Conservation (phyloP, 306 rosid species). For the Mucuna pruriens region DNA sequence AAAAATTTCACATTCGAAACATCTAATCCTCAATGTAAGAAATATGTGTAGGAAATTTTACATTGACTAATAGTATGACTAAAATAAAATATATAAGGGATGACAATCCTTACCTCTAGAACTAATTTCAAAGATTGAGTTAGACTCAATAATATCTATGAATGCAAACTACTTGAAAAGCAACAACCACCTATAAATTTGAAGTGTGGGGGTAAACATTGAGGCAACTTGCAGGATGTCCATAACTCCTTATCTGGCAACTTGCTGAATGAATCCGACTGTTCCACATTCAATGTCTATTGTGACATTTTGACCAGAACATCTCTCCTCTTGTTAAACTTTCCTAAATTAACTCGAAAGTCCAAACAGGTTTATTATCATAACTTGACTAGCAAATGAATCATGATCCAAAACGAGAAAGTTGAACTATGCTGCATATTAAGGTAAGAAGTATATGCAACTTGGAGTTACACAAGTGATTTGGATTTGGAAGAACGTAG, state of each 20-base stretch:
- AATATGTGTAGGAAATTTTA: no score
- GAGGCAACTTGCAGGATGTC: slow-evolving; percentile 4
- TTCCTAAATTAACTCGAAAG: not conserved
- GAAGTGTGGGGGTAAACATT: not conserved
- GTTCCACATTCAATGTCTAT: not conserved
- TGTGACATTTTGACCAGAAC: not conserved
- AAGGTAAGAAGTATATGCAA: not conserved
- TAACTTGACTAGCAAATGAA: slow-evolving; percentile 1
- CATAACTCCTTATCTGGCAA: not conserved
- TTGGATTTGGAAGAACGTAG: not conserved
- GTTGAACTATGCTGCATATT: not conserved
- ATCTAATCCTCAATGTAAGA: no score
- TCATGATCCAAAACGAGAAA: not conserved
- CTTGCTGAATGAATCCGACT: not conserved
- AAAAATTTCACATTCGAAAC: no score
- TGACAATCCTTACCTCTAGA: no score
- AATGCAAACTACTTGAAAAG: not conserved
- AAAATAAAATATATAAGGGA: no score
- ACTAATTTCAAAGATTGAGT: no score
- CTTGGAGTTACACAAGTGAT: not conserved
- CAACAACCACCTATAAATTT: not conserved
- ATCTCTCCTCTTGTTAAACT: not conserved
- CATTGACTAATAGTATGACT: no score
- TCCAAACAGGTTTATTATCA: not conserved
- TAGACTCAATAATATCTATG: no score